Conservation (phyloP, 2,329 filamentous ascomycete genomes). For the Beauveria sp. region DNA sequence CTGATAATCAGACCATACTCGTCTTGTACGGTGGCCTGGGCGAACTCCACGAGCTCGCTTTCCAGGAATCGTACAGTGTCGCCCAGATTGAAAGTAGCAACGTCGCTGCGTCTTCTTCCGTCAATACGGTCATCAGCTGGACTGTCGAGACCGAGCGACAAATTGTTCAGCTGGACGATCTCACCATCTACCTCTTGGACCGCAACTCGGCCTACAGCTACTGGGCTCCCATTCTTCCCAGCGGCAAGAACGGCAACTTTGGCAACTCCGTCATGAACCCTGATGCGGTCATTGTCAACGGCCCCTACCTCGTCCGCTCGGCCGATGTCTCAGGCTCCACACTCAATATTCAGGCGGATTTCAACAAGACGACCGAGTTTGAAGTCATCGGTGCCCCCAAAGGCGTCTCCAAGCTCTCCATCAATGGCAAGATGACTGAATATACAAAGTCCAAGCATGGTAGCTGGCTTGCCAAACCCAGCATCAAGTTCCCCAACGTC, state of each 20-base stretch:
- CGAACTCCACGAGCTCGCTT: constrained; percentile 52
- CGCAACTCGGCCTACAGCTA: constrained; percentile 56
- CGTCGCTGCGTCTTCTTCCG: not conserved
- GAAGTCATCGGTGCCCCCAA: constrained; percentile 55
- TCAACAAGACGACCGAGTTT: constrained; percentile 57
- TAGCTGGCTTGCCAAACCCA: constrained; percentile 29
- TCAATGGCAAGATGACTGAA: constrained; percentile 26
- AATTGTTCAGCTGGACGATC: not conserved
- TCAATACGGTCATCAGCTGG: constrained; percentile 6
- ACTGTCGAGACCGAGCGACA: not conserved
- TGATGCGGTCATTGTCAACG: constrained; percentile 46
- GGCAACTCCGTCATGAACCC: constrained; percentile 16
- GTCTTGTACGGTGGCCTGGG: constrained; percentile 52
- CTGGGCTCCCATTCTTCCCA: constrained; percentile 48
- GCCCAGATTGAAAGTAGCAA: not conserved
- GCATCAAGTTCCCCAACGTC: constrained; percentile 1
- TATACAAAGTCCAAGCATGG: constrained; percentile 29
- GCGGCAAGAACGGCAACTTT: constrained; percentile 12
- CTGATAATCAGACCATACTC: constrained; percentile 46
- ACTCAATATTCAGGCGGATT: constrained; percentile 57
- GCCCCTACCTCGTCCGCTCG: constrained; percentile 51
- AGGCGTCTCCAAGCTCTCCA: constrained; percentile 32
- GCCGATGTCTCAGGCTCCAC: constrained; percentile 44
- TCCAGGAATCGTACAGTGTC: constrained; percentile 19
- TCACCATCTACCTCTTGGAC: constrained; percentile 25